These are phyloP conservation scores for Monilinia aucupariae DNA, from an alignment of 2,329 filamentous ascomycete genomes.

Conservation along the genomic window DNA sequence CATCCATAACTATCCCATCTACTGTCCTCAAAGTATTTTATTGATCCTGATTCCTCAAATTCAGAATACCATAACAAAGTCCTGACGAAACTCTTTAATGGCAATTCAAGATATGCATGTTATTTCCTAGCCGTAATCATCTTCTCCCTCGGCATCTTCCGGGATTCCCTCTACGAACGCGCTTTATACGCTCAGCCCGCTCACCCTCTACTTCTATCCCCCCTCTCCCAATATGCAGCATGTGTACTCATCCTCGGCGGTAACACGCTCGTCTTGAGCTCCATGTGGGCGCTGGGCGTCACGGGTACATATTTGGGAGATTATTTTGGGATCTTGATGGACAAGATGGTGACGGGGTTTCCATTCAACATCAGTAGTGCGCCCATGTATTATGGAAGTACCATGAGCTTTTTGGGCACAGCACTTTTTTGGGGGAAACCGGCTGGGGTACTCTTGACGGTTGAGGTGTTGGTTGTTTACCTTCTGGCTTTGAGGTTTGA, in stretches of 20 bases:
- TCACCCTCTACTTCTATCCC: constrained; percentile 63
- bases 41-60: constrained; percentile 16
- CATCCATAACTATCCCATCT: constrained; percentile 24
- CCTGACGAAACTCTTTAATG: constrained; percentile 79
- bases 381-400: constrained; percentile 96
- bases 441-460: constrained; percentile 73
- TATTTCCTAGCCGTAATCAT: constrained; percentile 85
- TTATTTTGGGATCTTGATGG: constrained; percentile 98
- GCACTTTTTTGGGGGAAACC: constrained; percentile 82
- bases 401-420: constrained; percentile 84
- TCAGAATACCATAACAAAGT: constrained; percentile 87
- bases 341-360: constrained; percentile 87
- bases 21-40: constrained; percentile 15
- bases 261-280: constrained; percentile 79
- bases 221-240: constrained; percentile 56
- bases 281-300: constrained; percentile 86
- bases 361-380: constrained; percentile 88
- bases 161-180: constrained; percentile 81
- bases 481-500: constrained; percentile 76
- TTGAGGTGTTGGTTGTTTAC: constrained; percentile 72
- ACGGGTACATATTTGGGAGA: constrained; percentile 96
- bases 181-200: constrained; percentile 72
- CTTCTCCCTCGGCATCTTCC: constrained; percentile 84
- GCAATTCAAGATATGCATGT: constrained; percentile 73
- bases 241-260: constrained; percentile 67